Conservation (phyloP, 2,329 filamentous ascomycete genomes). For the Fusarium pseudograminearum region DNA sequence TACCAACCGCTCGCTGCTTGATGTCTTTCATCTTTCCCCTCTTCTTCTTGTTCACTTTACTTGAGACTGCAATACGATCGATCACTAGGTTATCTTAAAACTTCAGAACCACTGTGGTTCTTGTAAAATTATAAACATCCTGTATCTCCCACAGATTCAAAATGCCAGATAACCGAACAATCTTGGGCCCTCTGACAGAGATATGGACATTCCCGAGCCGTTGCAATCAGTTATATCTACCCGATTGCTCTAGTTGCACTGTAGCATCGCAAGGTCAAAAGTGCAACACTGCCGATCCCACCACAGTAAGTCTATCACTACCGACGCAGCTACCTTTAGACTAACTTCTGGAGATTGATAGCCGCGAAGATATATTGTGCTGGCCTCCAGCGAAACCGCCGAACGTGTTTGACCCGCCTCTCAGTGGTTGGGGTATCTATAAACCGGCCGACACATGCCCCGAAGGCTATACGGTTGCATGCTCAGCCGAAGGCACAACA, state of each 20-base stretch:
- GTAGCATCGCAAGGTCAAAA: background rate
- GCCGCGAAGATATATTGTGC: background rate
- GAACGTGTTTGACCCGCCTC: background rate
- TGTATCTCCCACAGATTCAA: too few species aligned
- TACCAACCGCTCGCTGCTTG: background rate
- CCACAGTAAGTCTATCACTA: background rate
- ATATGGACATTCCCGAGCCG: background rate
- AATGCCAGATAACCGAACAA: background rate
- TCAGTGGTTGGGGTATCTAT: conserved; percentile 12
- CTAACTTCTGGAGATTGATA: background rate
- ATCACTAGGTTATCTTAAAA: background rate
- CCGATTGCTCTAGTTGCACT: background rate
- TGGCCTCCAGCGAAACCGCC: background rate
- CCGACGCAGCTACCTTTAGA: background rate
- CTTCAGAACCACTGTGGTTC: background rate
- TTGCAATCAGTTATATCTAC: background rate
- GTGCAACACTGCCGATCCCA: background rate
- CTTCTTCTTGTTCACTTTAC: background rate
- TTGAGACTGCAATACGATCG: too few species aligned
- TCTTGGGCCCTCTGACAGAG: background rate
- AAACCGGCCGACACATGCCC: background rate
- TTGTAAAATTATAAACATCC: background rate
- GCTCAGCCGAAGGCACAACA: background rate
- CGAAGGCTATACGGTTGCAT: background rate
- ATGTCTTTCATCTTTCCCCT: background rate